A percentile compares a stretch with the other conserved stretches of the same genome.
Evolutionary conservation across 2,329 filamentous ascomycete species (phyloP).

Genomic region (Alternaria arbusti): DNA sequence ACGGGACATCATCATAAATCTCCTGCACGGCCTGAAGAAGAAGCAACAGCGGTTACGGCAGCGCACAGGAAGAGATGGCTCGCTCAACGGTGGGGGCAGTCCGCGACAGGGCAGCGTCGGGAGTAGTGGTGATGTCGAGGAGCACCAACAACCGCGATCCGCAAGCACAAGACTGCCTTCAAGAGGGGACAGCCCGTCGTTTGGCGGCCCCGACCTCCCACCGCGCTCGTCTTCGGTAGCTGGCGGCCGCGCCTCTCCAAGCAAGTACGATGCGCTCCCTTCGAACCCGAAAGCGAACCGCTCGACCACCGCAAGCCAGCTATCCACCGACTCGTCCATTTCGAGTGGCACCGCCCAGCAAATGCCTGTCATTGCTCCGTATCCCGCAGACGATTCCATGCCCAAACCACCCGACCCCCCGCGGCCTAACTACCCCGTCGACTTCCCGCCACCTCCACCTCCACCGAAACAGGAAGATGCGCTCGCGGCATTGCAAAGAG

Average conservation of each 20-base stretch:
- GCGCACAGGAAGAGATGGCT: slow-evolving; percentile 59
- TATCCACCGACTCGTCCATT: slow-evolving; percentile 62
- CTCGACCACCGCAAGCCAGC: slow-evolving; percentile 39
- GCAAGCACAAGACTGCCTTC: slow-evolving; percentile 51
- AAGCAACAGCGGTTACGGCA: slow-evolving; percentile 88
- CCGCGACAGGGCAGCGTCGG: slow-evolving; percentile 48
- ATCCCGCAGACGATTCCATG: slow-evolving; percentile 67
- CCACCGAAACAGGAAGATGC: slow-evolving; percentile 87
- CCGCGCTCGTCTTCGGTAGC: slow-evolving; percentile 56
- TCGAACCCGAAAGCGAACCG: slow-evolving; percentile 43
- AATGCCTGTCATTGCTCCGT: slow-evolving; percentile 75
- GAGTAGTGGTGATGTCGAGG: slow-evolving; percentile 44
- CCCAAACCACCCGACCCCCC: slow-evolving; percentile 44
- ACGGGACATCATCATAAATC: slow-evolving; percentile 97
- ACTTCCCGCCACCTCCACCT: slow-evolving; percentile 76
- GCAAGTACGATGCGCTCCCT: slow-evolving; percentile 50
- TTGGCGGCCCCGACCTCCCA: slow-evolving; percentile 52
- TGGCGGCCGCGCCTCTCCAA: slow-evolving; percentile 54
- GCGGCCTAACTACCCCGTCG: slow-evolving; percentile 56
- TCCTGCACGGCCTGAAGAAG: slow-evolving; percentile 93
- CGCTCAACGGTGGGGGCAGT: slow-evolving; percentile 45
- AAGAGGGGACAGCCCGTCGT: slow-evolving; percentile 51
- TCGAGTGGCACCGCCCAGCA: slow-evolving; percentile 80
- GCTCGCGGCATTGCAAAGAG: slow-evolving; percentile 85
- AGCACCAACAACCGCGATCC: slow-evolving; percentile 50